Base-by-base conservation (phyloP, 345 rosid species). In the Ailanthus altissimus region DNA sequence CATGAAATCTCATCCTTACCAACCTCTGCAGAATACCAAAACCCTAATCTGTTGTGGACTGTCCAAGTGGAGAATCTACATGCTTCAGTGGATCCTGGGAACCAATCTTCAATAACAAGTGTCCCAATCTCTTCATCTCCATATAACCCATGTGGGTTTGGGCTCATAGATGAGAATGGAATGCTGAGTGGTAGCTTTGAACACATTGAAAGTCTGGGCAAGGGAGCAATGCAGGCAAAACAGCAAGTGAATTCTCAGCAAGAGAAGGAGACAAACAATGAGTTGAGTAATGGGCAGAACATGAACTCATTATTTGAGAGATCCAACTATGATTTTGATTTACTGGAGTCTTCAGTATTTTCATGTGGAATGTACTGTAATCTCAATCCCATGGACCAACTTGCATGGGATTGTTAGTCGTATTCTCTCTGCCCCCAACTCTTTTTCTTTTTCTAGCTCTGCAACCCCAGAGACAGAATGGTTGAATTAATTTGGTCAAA, bases 341-440 rank as follows among this genome's bases (percentile, higher is more conserved):
- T 80, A 59, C 68, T 77, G 85, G 89, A 83, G 67, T 72, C 84
- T 45, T 57, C 77, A 6, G 53, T 59, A 53, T 32, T 79, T 56
- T 43, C 86, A 53, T 75, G 86, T 79, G 89, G 81, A 60, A 81
- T 84, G 83, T 79, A 73, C 46, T 70, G 59, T 76, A 81, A 81
- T 62, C 47, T 50, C 6, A 83, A 70, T 78, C 65, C 83, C 58
- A 67, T 78, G 21, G 87, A 78, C 76, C 84, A 83, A 70, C 78
- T 78, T 82, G 79, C 88, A 77, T 87, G 87, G 88, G 79, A 84
- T 77, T 78, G 15, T 57, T 76, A 46, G 57, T 6, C 23, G 38
- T 32, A 1, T 32, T 32, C 38, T 3, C 3, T 32, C 38, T 32
- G 38, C 38, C 38, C 38, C 38, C 3, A 32, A 32, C 38, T 32